These are phyloP conservation scores for Fonsecaea pugnacius DNA, from an alignment of 2,329 filamentous ascomycete species.

Conservation along the genomic window DNA sequence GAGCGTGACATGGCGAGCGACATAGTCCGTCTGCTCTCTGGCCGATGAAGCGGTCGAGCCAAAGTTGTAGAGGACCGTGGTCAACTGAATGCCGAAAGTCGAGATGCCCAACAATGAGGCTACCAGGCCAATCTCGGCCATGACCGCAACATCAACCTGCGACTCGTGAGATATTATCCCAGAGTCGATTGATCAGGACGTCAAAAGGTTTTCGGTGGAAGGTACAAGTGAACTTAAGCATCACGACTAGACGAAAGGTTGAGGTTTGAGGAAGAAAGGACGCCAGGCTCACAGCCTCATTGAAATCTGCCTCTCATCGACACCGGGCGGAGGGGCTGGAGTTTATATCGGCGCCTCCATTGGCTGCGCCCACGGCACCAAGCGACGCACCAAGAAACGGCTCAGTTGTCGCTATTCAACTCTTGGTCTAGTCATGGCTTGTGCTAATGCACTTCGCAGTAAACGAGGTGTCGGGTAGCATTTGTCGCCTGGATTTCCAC, in stretches of 20 bases:
- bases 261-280: neutral
- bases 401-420: too few relatives aligned
- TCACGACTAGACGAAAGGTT: neutral
- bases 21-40: conserved; percentile 19
- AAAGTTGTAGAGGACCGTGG: conserved; percentile 21
- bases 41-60: conserved; percentile 15
- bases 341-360: too few relatives aligned
- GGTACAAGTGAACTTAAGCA: neutral
- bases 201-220: neutral
- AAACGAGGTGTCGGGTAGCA: neutral
- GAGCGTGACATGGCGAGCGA: conserved; percentile 23
- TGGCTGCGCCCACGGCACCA: too few relatives aligned
- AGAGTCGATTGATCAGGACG: neutral
- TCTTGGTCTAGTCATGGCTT: neutral
- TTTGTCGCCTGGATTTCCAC: neutral
- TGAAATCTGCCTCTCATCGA: neutral
- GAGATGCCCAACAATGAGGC: conserved; percentile 25
- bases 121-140: conserved; percentile 19
- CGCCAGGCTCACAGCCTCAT: neutral
- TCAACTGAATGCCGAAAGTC: conserved; percentile 22
- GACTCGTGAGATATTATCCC: neutral
- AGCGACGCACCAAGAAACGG: too few relatives aligned
- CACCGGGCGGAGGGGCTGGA: too few relatives aligned
- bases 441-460: neutral
- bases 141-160: neutral